Base-by-base conservation (phyloP, 2,329 filamentous ascomycete species). In the Apiospora hydei region DNA sequence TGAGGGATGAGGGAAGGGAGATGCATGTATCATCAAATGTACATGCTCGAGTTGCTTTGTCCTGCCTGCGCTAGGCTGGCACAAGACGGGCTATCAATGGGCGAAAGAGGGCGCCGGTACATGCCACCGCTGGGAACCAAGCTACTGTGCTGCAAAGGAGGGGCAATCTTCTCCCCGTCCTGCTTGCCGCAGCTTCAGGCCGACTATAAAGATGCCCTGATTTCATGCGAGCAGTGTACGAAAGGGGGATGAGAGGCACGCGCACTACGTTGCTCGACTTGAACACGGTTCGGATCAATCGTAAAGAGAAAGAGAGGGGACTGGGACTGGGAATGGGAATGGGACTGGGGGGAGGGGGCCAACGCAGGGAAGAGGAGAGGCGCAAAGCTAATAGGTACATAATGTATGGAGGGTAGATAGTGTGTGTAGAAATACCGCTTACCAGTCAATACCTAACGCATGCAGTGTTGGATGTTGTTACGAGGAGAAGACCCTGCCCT, bases 21-120 rank as follows among this genome's bases (percentile, higher is more conserved):
- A 64, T 64, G 57, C 57, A 64, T 64, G 57, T 41, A 41, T 21
- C 57, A 64, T 64, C 57, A 41, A 64, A 13, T 64, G 57, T 64
- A 64, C 57, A 64, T 64, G 57, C 57, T 64, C 57, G 57, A 64
- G 34, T 41, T 64, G 57, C 57, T 64, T 64, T 64, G 34, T 64
- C 57, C 57, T 61, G 53, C 53, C 34, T 41, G 57, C 57, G 57
- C 57, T 64, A 64, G 57, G 57, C 57, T 64, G 57, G 57, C 57
- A 64, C 57, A 64, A 64, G 57, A 41, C 57, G 26, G 26, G 26
- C 57, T 64, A 64, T 64, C 57, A 41, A 64, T n/a, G 57, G 21
- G 57, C 34, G 57, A 64, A 64, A 41, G 57, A 64, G 57, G 57
- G 57, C 57, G 57, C 57, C 57, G 57, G 57, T 41, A 64, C 57